Evolutionary conservation across 208 protist species (phyloP), one percentile per base, ranked within the genome.

Genomic region (Leishmania gerbilli): DNA sequence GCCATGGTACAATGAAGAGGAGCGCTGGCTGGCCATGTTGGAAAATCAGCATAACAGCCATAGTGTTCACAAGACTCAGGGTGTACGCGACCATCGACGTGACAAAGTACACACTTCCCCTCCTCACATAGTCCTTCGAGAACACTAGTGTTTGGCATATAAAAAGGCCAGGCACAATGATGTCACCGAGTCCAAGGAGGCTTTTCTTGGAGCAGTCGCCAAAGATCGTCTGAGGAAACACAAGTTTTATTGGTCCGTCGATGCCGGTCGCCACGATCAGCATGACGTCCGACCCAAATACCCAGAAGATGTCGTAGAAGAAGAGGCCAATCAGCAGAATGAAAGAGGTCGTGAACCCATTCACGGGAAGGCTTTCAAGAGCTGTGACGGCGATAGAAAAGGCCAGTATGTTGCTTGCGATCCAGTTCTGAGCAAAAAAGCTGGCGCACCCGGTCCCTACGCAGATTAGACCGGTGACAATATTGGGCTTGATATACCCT

Each of bases 221-320:
- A 79, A 95, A 95, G 11, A 97, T 80, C 65, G 91, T 91, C 11
- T 95, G 79, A n/a, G 99, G 99, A 68, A 99, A 98, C 5, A 99
- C 34, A 2, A 99, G 60, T 83, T 99, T 99, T 80, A 99, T 99
- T 7, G 99, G 99, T 4, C 96, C 98, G 53, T 99, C 93, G 37
- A 99, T 92, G 65, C 91, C 93, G 62, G 93, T 98, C 8, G 98
- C 99, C 2, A 99, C 98, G 13, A 90, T 97, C 11, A 99, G 84
- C 98, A 99, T 99, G 13, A 99, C 98, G 80, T 99, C 96, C 11
- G 99, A 98, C 42, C 98, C 98, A 87, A 99, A 99, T 21, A 99
- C 99, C 98, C 98, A 99, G 79, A 99, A 99, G 58, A 99, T 98
- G 87, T 99, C 99, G 82, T 99, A 99, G 71, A 99, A 93, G 89